phyloP scores from a whole-genome alignment of 139 green algal genomes.

The Coelastrella sp. region DNA sequence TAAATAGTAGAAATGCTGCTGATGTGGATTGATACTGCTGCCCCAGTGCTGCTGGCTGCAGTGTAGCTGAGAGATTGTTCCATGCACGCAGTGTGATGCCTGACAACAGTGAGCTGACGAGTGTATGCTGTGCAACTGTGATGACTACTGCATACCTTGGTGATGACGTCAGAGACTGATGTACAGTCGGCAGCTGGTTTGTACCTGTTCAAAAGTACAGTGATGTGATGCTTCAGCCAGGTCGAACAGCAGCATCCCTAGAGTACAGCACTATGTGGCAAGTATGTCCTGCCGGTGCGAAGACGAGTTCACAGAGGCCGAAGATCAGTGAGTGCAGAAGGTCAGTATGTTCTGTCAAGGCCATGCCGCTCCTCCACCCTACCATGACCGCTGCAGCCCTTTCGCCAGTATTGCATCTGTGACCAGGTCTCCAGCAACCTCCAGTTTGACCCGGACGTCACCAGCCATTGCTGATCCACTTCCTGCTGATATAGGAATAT shows the following conservation, averaged over 20 bases:
- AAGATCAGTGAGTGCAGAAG: background rate
- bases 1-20: background rate
- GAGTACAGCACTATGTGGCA: too few species aligned
- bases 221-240: too few species aligned
- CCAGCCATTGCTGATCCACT: background rate
- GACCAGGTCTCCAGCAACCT: background rate
- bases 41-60: background rate
- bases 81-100: background rate
- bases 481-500: background rate
- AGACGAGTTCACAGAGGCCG: too few species aligned
- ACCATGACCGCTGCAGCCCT: background rate
- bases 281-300: too few species aligned
- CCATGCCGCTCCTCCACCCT: background rate
- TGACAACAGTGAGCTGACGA: too few species aligned
- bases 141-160: background rate
- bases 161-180: background rate
- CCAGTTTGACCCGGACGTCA: background rate
- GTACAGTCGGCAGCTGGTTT: background rate
- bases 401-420: background rate
- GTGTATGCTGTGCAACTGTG: background rate
- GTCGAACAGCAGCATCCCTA: too few species aligned
- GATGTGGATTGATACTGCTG: constrained; percentile 3
- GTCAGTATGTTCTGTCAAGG: background rate
- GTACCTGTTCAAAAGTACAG: background rate
- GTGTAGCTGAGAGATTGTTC: background rate